These are phyloP conservation scores for Rubus idaeus DNA, from an alignment of 306 rosid species.

Conservation along the genomic window DNA sequence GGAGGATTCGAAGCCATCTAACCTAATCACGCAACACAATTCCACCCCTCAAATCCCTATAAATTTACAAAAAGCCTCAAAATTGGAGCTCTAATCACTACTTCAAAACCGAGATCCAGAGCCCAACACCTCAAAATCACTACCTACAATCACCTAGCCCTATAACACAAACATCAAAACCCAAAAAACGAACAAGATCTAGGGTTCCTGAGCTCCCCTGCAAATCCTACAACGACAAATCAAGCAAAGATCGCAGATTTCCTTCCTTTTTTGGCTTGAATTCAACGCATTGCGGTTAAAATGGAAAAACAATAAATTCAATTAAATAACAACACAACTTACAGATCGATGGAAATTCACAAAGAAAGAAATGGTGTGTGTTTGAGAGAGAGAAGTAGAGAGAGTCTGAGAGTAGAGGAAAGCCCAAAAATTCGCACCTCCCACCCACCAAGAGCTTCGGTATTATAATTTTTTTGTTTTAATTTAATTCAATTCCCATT, in stretches of 20 bases:
- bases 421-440: constrained; percentile 59
- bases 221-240: constrained; percentile 26
- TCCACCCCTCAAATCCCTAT: constrained; percentile 21
- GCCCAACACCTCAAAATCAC: not conserved
- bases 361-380: not conserved
- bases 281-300: constrained; percentile 31
- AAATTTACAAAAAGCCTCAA: constrained; percentile 25
- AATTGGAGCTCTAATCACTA: constrained; percentile 30
- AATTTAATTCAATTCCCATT: too few species aligned
- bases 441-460: constrained; percentile 42
- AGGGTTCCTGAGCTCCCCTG: constrained; percentile 23
- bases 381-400: not conserved
- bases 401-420: constrained; percentile 25
- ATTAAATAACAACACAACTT: constrained; percentile 15
- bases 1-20: constrained; percentile 78
- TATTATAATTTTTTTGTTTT: not conserved
- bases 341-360: constrained; percentile 41
- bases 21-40: constrained; percentile 32
- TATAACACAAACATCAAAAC: too few species aligned
- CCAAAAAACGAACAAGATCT: constrained; percentile 40
- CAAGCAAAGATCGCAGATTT: constrained; percentile 25
- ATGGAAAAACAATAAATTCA: not conserved
- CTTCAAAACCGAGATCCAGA: constrained; percentile 50
- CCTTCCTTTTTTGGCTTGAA: constrained; percentile 17
- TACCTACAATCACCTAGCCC: too few species aligned